A percentile compares a stretch with the other conserved stretches of the same genome.
Conservation (phyloP, 371 early-diverging fungal species). For the Mucor lusitanicus region DNA sequence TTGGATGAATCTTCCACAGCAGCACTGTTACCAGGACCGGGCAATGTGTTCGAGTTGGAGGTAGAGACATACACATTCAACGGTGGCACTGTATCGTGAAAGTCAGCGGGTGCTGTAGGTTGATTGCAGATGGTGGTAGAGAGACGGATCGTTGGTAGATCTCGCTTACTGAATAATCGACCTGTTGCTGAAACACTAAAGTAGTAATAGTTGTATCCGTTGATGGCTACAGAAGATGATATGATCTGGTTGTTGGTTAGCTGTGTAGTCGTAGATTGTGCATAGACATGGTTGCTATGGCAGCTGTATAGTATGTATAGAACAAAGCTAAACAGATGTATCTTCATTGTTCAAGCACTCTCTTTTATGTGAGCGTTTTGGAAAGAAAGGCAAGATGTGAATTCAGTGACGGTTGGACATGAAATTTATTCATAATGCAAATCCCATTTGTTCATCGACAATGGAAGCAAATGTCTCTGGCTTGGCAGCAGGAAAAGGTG, state of each 20-base stretch:
- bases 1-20: conserved; percentile 27
- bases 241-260: conserved; percentile 16
- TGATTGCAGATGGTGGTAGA: conserved; percentile 38
- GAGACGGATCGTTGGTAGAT: conserved; percentile 26
- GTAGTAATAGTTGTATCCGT: conserved; percentile 18
- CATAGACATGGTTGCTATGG: neutral
- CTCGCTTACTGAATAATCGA: conserved; percentile 16
- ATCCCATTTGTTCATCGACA: conserved; percentile 26
- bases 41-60: conserved; percentile 41
- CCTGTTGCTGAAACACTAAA: conserved; percentile 14
- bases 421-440: neutral
- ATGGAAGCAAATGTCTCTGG: conserved; percentile 22
- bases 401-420: neutral
- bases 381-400: neutral
- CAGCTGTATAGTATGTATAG: neutral
- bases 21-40: conserved; percentile 46
- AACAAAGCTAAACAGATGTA: neutral
- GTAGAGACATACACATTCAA: conserved; percentile 48
- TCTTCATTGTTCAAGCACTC: neutral
- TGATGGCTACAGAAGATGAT: conserved; percentile 7
- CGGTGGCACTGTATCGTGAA: conserved; percentile 34
- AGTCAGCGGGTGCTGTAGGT: conserved; percentile 30
- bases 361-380: neutral
- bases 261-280: conserved; percentile 10
- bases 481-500: conserved; percentile 21